Base-by-base conservation (phyloP, 2,329 filamentous ascomycete species). In the Trichophyton mentagrophytes region DNA sequence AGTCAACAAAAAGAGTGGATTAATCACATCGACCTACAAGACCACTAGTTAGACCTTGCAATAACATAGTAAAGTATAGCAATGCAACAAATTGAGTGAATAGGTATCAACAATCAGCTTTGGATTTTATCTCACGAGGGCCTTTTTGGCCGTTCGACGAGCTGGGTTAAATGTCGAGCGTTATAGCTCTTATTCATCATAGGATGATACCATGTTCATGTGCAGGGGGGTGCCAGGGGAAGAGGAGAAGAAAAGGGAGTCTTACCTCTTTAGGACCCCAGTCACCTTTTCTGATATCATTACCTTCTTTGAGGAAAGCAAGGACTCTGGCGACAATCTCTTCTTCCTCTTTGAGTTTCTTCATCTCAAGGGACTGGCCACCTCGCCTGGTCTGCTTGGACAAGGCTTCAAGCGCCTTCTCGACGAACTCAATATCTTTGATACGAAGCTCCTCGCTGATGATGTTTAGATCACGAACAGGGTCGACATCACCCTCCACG, bases 181-280 rank as follows among this genome's bases (percentile, higher is more conserved):
- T 82, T 80, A 80, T 82, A 85, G 89, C 90, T 93, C 87, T 96
- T 95, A 87, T 86, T 97, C 93, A 97, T 97, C 93, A 96, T 86
- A 69, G 46, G 59, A 57, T 30, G 33, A 57, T 44, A 57, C 55
- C 17, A 13, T 47, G 60, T 57, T 51, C 46, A 51, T 47, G 27
- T n/a, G 38, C 13, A 51, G 33, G 59, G 49, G 61, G 62, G 42
- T 51, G 62, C 62, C 47, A 61, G 61, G 63, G 67, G 63, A 64
- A 65, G 62, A 57, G 65, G 65, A 66, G 69, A 65, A 64, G 62
- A 11, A 8, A 36, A 56, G 17, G 17, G 17, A 17, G 61, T 63
- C 67, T 63, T 88, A 97, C 93, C 89, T 99, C 93, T 79, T 97
- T 99, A 58, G 90, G 88, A 46, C 75, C 69, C 93, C 93, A 99